These are phyloP conservation scores for Eimeria tenella DNA, from an alignment of 169 alveolate species.

Conservation along the genomic window DNA sequence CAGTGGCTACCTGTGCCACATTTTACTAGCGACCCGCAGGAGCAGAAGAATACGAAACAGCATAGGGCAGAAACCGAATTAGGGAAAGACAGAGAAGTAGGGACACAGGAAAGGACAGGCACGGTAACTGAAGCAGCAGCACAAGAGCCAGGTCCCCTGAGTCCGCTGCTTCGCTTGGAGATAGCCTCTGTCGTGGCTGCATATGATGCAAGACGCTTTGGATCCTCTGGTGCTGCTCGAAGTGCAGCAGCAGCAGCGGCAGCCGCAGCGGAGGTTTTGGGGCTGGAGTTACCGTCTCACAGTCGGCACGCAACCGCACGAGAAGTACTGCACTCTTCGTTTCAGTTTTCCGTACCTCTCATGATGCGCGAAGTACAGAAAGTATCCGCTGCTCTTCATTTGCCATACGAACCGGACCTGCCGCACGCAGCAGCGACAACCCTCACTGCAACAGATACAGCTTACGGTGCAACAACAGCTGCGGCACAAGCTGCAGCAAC, in stretches of 20 bases:
- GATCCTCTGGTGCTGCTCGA: background rate
- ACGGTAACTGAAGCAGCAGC: background rate
- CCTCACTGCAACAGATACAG: background rate
- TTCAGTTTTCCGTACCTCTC: slow-evolving; percentile 33
- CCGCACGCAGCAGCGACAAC: background rate
- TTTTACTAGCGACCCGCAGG: background rate
- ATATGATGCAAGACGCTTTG: slow-evolving; percentile 64
- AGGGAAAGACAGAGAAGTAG: no score
- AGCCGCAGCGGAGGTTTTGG: slow-evolving; percentile 10
- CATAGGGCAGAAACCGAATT: no score
- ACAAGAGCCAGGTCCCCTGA: background rate
- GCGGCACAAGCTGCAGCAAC: slow-evolving; percentile 5
- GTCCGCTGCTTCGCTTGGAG: slow-evolving; percentile 31
- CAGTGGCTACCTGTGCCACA: background rate
- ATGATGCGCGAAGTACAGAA: slow-evolving; percentile 72
- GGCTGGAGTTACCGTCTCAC: background rate
- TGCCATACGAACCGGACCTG: slow-evolving; percentile 17
- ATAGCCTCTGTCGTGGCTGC: slow-evolving; percentile 36
- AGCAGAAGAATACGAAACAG: background rate
- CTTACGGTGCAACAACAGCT: background rate
- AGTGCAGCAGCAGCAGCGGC: background rate
- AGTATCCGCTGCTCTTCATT: slow-evolving; percentile 58
- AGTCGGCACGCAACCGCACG: slow-evolving; percentile 42
- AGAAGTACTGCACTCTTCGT: slow-evolving; percentile 35
- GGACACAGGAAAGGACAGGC: background rate